These are phyloP conservation scores for Vanderwaltozyma tropicalis DNA, from an alignment of 805 yeast species.

Conservation along the genomic window DNA sequence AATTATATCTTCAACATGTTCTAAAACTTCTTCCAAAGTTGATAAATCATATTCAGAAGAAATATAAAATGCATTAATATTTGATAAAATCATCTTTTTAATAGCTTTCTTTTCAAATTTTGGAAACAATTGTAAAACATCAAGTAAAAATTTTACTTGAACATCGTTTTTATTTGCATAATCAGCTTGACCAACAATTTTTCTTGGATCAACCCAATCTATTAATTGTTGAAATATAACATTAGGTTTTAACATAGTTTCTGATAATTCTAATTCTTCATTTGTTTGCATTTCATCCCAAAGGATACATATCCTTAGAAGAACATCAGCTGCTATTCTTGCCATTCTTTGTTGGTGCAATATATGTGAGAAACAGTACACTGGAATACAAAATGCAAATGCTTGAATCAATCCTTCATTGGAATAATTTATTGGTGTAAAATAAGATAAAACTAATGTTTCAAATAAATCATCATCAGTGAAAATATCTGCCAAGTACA, in stretches of 20 bases:
- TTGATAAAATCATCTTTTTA: slow-evolving; percentile 43
- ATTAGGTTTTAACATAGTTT: slow-evolving; percentile 33
- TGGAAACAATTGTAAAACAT: slow-evolving; percentile 41
- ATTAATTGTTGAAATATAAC: slow-evolving; percentile 59
- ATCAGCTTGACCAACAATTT: slow-evolving; percentile 41
- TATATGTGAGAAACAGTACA: slow-evolving; percentile 66
- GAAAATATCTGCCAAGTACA: slow-evolving; percentile 67
- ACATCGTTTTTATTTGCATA: slow-evolving; percentile 36
- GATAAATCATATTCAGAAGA: slow-evolving; percentile 25
- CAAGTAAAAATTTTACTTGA: slow-evolving; percentile 48
- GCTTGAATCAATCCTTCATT: slow-evolving; percentile 69
- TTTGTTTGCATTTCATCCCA: slow-evolving; percentile 31
- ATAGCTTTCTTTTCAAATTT: slow-evolving; percentile 39
- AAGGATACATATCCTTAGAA: slow-evolving; percentile 43
- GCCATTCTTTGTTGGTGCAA: slow-evolving; percentile 61
- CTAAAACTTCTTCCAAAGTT: slow-evolving; percentile 20
- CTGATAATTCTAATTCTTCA: slow-evolving; percentile 22
- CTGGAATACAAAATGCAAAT: slow-evolving; percentile 79
- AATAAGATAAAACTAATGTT: slow-evolving; percentile 61
- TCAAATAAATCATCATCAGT: slow-evolving; percentile 63
- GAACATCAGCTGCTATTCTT: slow-evolving; percentile 54
- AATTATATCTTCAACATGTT: slow-evolving; percentile 21
- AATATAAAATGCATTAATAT: slow-evolving; percentile 40
- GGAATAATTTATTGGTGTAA: slow-evolving; percentile 51
- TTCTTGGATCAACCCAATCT: slow-evolving; percentile 77